Evolutionary conservation across 331 rosid genomes (phyloP).

Genomic region (Acacia pycnantha): DNA sequence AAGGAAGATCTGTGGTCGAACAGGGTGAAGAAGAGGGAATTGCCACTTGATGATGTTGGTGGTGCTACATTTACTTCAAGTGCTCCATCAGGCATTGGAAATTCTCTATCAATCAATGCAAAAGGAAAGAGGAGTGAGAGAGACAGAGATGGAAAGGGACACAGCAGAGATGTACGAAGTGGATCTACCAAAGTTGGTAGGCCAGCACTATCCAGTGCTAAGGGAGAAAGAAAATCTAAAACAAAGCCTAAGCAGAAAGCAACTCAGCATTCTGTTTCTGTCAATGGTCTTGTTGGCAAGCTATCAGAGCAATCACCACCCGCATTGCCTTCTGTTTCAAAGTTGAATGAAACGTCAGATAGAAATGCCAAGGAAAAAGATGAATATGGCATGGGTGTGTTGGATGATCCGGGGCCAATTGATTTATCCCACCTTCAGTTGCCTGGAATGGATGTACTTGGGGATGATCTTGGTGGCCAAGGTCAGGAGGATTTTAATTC

Average conservation of each 20-base stretch:
- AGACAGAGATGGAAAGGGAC: conserved; percentile 88
- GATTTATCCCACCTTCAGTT: conserved; percentile 80
- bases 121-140: conserved; percentile 94
- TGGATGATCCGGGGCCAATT: conserved; percentile 74
- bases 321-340: conserved; percentile 58
- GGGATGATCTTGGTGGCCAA: conserved; percentile 79
- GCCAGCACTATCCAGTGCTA: conserved; percentile 62
- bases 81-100: conserved; percentile 62
- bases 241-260: conserved; percentile 93
- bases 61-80: conserved; percentile 47
- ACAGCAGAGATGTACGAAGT: conserved; percentile 76
- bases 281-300: conserved; percentile 85
- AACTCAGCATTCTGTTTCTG: conserved; percentile 84
- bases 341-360: conserved; percentile 55
- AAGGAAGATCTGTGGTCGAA: conserved; percentile 79
- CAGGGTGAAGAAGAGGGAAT: conserved; percentile 93
- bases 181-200: conserved; percentile 81
- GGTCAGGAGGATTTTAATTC: conserved; percentile 93
- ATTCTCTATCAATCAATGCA: conserved; percentile 74
- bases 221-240: conserved; percentile 88
- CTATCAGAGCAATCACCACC: conserved; percentile 71
- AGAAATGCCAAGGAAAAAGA: conserved; percentile 59
- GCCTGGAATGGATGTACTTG: conserved; percentile 89
- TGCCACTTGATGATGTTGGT: conserved; percentile 84
- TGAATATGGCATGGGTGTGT: conserved; percentile 50